Conservation (phyloP, 208 protist species). For the Leishmania amazonensis region DNA sequence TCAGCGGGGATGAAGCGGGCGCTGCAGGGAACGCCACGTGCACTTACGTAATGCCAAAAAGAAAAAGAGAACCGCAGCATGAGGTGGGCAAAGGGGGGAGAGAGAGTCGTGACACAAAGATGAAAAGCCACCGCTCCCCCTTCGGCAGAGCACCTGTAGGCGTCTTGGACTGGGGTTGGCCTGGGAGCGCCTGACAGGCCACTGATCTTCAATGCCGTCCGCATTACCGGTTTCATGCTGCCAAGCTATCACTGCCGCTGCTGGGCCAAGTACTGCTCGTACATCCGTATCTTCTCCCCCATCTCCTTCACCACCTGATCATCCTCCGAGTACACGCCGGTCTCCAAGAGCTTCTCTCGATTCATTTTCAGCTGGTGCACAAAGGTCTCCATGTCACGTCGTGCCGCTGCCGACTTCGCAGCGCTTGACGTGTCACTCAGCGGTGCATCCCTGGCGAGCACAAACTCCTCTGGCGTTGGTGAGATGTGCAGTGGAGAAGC, state of each 20-base stretch:
- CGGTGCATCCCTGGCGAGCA: constrained; percentile 27
- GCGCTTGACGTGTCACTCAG: constrained; percentile 10
- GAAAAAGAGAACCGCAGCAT: background rate
- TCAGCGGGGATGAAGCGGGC: background rate
- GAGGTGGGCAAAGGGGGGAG: background rate
- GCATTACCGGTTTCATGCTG: background rate
- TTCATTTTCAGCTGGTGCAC: constrained; percentile 82
- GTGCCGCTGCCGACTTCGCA: constrained; percentile 32
- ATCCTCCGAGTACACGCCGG: constrained; percentile 73
- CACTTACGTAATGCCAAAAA: background rate
- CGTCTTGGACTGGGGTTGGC: background rate
- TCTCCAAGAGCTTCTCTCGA: constrained; percentile 77
- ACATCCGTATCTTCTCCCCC: constrained; percentile 84
- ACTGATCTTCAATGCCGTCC: background rate
- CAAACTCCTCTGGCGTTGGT: constrained; percentile 63
- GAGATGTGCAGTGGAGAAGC: constrained; percentile 4
- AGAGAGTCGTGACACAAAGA: background rate
- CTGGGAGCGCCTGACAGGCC: background rate
- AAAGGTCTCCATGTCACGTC: constrained; percentile 77
- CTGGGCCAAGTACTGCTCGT: constrained; percentile 70
- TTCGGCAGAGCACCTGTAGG: constrained; percentile 1
- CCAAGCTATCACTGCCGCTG: constrained; percentile 7
- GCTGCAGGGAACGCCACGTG: background rate
- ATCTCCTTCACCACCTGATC: constrained; percentile 79
- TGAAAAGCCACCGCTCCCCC: background rate